Base-by-base conservation (phyloP, 805 yeast species). In the Blastobotrys muscicola region DNA sequence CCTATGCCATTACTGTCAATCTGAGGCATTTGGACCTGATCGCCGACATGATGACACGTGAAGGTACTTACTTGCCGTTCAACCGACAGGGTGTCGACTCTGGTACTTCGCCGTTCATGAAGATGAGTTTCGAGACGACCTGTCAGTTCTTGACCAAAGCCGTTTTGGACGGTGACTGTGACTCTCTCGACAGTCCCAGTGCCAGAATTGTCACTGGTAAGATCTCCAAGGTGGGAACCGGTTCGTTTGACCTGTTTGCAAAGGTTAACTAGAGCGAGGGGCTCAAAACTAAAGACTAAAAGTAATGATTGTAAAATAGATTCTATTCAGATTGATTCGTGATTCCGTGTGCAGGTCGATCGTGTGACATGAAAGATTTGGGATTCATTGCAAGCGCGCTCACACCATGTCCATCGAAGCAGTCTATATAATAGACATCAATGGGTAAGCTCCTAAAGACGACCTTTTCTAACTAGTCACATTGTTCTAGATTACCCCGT, bases 1-100 rank as follows among this genome's bases (percentile, higher is more conserved):
- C 94, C 43, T 92, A 92, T 66, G 97, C 97, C 57, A 92, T 92
- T 60, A 70, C 87, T 47, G 98, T 92, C 47, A 82, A 92, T 45
- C 70, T 78, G 43, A 85, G 98, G 65, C 99, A 92, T 70, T 78
- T 92, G 68, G 98, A 92, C 61, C 77, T 92, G 63, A 82, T 92
- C 64, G 99, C 94, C 51, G 99, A 92, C 66, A 85, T 85, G 86
- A 92, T 92, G 99, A 92, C 99, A 4, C 80, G 98, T 66, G 97
- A 92, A 67, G 99, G 99, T 59, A 77, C 94, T 2, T 92, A 89
- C 61, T 69, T 90, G 61, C 95, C 99, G 20, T 92, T 92, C 73
- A 89, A 86, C 67, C 85, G 99, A 73, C 96, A 86, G 69, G 99
- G 99, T 65, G 89, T 94, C 62, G 97, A 92, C 64, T 76, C 95